Conservation (phyloP, 345 rosid species). For the Pelargonium nanum region DNA sequence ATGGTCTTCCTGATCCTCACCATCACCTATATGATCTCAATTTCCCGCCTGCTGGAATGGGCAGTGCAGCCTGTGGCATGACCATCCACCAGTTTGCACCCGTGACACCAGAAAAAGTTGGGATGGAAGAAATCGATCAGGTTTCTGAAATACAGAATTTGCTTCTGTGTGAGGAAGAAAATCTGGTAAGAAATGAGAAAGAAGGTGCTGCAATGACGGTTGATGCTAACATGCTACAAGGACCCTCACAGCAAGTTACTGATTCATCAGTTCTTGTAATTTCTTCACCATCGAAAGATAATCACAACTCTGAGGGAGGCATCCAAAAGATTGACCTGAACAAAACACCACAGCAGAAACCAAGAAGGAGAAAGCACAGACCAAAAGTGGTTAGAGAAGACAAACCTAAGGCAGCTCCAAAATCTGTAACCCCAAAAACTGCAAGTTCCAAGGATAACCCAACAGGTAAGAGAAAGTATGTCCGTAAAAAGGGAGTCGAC, state of each 20-base stretch:
- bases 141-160: conserved; percentile 12
- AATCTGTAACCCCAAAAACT: conserved; percentile 11
- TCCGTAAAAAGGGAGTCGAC: conserved; percentile 6
- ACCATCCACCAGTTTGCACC: conserved; percentile 28
- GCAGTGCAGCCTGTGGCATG: conserved; percentile 12
- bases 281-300: conserved; percentile 13
- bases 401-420: conserved; percentile 5
- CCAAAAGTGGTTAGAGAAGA: conserved; percentile 20
- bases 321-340: conserved; percentile 9
- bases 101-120: conserved; percentile 44
- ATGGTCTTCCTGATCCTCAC: conserved; percentile 11
- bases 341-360: conserved; percentile 14
- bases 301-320: conserved; percentile 24
- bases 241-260: conserved; percentile 9
- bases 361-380: conserved; percentile 19
- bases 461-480: conserved; percentile 8
- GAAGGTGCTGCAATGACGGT: conserved; percentile 8
- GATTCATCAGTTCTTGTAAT: conserved; percentile 19
- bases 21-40: conserved; percentile 21
- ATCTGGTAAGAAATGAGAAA: conserved; percentile 7
- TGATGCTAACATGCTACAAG: conserved; percentile 10
- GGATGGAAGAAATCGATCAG: conserved; percentile 10
- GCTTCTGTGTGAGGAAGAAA: conserved; percentile 8
- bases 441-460: conserved; percentile 3
- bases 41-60: conserved; percentile 14